phyloP scores from a whole-genome alignment of 2,329 filamentous ascomycete genomes.

The Fusarium illudens region DNA sequence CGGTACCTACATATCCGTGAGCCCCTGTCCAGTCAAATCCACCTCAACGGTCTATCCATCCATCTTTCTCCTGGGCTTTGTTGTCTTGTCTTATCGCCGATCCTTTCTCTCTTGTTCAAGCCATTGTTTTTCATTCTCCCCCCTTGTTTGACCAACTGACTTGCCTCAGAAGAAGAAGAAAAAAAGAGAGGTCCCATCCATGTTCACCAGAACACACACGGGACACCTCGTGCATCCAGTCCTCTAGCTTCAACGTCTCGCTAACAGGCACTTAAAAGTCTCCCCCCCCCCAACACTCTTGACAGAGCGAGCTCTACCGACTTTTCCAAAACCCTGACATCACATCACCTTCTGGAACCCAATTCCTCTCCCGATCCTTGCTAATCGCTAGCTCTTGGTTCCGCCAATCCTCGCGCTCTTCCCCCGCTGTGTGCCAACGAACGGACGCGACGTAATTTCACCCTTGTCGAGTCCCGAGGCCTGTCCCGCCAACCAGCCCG shows the following conservation, averaged over 20 bases:
- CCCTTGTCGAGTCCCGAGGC: slow-evolving; percentile 21
- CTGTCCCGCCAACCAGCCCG: slow-evolving; percentile 37
- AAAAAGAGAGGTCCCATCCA: not conserved
- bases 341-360: slow-evolving; percentile 11
- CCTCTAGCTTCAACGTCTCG: slow-evolving; percentile 17
- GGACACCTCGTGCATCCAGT: not conserved
- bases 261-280: slow-evolving; percentile 1
- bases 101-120: slow-evolving; percentile 14
- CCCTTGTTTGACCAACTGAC: not conserved
- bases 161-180: not conserved
- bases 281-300: not conserved
- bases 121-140: not conserved
- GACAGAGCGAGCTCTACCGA: not conserved
- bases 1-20: not conserved
- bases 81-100: slow-evolving; percentile 13
- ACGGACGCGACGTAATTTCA: slow-evolving; percentile 42
- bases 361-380: slow-evolving; percentile 13
- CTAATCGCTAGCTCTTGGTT: not conserved
- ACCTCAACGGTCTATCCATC: slow-evolving; percentile 4
- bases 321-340: slow-evolving; percentile 2
- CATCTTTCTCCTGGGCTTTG: not conserved
- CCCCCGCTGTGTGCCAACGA: slow-evolving; percentile 9
- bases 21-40: slow-evolving; percentile 1
- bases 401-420: slow-evolving; percentile 14
- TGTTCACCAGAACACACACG: not conserved